Base-by-base conservation (phyloP, 2,329 filamentous ascomycete genomes). In the Parafenestella ontariensis region DNA sequence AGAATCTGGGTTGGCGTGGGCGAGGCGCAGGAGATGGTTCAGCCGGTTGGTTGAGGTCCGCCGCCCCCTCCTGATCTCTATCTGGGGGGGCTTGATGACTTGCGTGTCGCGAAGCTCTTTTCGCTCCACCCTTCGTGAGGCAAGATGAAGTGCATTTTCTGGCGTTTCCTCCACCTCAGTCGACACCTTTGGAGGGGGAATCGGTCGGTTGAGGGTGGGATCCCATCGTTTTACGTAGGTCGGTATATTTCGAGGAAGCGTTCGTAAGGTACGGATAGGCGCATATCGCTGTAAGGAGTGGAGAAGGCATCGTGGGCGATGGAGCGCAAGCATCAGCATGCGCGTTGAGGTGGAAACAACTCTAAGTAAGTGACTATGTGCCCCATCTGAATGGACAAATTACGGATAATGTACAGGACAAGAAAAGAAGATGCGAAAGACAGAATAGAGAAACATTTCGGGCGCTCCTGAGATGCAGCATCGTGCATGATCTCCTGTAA, bases 251-350 rank as follows among this genome's bases (percentile, higher is more conserved):
- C 57, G 57, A 17, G 71, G 70, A 24, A 56, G 44, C n/a, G 69
- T 71, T 29, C 56, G 67, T 28, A 74, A 33, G 6, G 52, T 57
- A 46, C 70, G 69, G 18, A 42, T 46, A 36, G 65, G 66, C 24
- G 55, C 47, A 44, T 23, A 40, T 42, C 37, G n/a, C n/a, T n/a
- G 53, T 44, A 53, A 43, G 50, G 61, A 61, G 61, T 57, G 54
- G 49, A 58, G 59, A 59, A 60, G 44, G 56, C 61, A 65, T 67
- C 62, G 61, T 46, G 57, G 50, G 47, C 55, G 55, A 52, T 54
- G 58, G 36, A 62, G 58, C 52, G 59, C 51, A 61, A 65, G 66
- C 68, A 70, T 70, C 61, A 66, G 64, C 58, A 47, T 21, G 56
- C 53, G 31, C 45, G 9, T 39, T 18, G 44, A n/a, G 13, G 18